A percentile compares a stretch with the other conserved stretches of the same genome.
phyloP scores from a whole-genome alignment of 176 grass and related monocot genomes.

The Triticum urartu region DNA sequence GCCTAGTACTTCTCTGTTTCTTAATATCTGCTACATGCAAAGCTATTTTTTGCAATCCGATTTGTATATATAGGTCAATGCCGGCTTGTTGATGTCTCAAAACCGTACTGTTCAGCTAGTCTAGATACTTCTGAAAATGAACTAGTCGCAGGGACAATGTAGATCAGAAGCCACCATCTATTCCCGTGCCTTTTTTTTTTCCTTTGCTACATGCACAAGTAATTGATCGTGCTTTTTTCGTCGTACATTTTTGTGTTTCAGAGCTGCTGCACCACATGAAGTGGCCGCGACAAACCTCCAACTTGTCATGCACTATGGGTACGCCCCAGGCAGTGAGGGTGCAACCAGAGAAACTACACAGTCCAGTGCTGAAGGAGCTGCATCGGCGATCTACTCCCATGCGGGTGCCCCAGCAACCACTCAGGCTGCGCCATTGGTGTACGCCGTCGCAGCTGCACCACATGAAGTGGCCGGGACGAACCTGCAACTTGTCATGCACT shows the following conservation, averaged over 20 bases:
- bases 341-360: not conserved
- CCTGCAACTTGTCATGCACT: conserved; percentile 10
- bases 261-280: not conserved
- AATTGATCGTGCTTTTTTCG: not conserved
- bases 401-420: not conserved
- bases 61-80: not conserved
- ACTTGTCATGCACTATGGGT: conserved; percentile 11
- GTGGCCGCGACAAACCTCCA: not conserved
- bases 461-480: not conserved
- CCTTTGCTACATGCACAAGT: not conserved
- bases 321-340: not conserved
- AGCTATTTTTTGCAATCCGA: not conserved
- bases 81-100: not conserved
- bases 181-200: not conserved
- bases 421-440: not conserved
- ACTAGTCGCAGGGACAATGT: not conserved
- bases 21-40: conserved; percentile 5
- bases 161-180: not conserved
- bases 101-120: not conserved
- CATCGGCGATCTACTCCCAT: not conserved
- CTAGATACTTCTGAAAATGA: not conserved
- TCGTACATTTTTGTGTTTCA: conserved; percentile 14
- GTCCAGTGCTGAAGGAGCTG: not conserved
- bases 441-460: not conserved
- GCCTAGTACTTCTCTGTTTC: not conserved